Base-by-base conservation (phyloP, 1,284 basidiomycete genomes). In the Ganoderma multipileum region DNA sequence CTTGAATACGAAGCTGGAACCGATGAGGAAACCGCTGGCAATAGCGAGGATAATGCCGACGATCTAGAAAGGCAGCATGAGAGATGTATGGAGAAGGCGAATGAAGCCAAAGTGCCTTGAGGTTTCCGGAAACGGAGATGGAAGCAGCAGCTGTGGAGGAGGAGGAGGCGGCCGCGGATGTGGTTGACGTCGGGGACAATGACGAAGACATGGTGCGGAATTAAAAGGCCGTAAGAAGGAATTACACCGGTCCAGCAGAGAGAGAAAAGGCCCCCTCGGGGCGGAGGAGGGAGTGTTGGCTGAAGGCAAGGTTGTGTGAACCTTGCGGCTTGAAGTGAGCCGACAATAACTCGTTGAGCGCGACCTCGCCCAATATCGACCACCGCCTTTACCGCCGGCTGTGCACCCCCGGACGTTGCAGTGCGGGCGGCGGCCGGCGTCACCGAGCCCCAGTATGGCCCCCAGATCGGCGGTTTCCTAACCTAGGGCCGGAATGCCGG, bases 1-100 rank as follows among this genome's bases (percentile, higher is more conserved):
- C 89, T 99, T 99, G 85, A 99, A 89, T 20, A 95, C 95, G 81
- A 95, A 97, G 75, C 92, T 93, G n/a, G 91, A 87, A 7, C 97
- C 97, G 74, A 99, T 99, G 73, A 99, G 90, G 30, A 97, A 55
- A 28, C 97, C 97, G 76, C 91, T 95, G 23, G 83, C 81, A 62
- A 99, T 83, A 26, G 97, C 96, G 50, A 99, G 88, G 66, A 93
- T 83, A 70, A 98, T 88, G 28, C 92, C 91, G 72, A 93, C 87
- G 76, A 92, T 73, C 91, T 91, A 73, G 4, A 20, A 16, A 76
- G 68, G 63, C 33, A 63, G 60, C 65, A 74, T 67, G 65, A 75
- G 64, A 68, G 42, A 64, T 65, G 39, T 36, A 55, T 23, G 36
- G 5, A 61, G 61, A n/a, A 9, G 61, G 7, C n/a, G 68, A 30